A percentile compares a stretch with the other conserved stretches of the same genome.
Conservation (phyloP, 164 flowering plant genomes). For the Piper betle region DNA sequence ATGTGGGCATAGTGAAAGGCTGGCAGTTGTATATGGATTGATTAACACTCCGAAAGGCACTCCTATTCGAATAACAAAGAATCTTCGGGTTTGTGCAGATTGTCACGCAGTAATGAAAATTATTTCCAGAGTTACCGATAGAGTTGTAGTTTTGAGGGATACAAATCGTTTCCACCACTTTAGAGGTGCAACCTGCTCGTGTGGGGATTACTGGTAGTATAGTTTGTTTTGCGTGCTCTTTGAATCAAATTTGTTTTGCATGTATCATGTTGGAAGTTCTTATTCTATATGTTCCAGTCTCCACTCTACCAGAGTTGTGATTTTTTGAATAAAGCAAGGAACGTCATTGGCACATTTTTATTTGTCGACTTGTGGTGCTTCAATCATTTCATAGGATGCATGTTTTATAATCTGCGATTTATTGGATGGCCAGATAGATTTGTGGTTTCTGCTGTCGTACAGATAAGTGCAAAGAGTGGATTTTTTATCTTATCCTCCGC, state of each 20-base stretch:
- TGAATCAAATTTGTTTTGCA: too few relatives aligned
- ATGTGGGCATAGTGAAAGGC: conserved; percentile 4
- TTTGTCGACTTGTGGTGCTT: too few relatives aligned
- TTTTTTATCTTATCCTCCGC: background rate
- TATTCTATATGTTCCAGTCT: background rate
- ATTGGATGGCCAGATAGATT: background rate
- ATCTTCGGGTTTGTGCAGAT: conserved; percentile 5
- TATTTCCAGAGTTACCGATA: conserved; percentile 3
- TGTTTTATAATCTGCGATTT: too few relatives aligned
- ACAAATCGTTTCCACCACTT: conserved; percentile 4
- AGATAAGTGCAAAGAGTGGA: background rate
- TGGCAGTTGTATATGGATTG: conserved; percentile 3
- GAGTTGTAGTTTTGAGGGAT: conserved; percentile 5
- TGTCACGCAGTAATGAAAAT: conserved; percentile 4
- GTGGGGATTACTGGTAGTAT: conserved; percentile 6
- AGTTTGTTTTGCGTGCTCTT: background rate
- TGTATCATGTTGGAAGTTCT: background rate
- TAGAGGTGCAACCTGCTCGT: conserved; percentile 2
- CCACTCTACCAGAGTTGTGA: background rate
- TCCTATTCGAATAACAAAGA: conserved; percentile 7
- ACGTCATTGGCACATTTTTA: too few relatives aligned
- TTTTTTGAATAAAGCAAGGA: too few relatives aligned
- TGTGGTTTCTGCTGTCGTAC: background rate
- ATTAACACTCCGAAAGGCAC: conserved; percentile 1
- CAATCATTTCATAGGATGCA: background rate